phyloP scores from a whole-genome alignment of 2,329 filamentous ascomycete genomes.

The Pestalotiopsis sp. region DNA sequence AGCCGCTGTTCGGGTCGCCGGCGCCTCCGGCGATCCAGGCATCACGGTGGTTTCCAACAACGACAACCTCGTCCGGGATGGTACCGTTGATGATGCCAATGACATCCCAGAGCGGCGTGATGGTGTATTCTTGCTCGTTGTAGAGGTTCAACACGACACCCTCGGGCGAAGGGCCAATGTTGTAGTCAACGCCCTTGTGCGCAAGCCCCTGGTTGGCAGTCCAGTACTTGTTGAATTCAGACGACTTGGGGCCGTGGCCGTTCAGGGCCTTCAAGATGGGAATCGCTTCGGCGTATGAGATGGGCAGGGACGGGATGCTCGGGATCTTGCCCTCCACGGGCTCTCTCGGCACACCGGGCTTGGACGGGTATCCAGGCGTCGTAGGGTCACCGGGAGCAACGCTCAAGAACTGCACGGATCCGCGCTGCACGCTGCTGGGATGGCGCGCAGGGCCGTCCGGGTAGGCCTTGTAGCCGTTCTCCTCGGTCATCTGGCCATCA shows the following conservation, averaged over 20 bases:
- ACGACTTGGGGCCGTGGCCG: conserved; percentile 78
- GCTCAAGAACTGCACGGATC: conserved; percentile 82
- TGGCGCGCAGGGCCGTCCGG: conserved; percentile 86
- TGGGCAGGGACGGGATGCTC: conserved; percentile 85
- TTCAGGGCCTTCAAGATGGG: conserved; percentile 90
- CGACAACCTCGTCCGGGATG: conserved; percentile 80
- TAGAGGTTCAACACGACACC: conserved; percentile 70
- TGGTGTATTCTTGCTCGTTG: conserved; percentile 82
- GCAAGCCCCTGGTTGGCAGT: conserved; percentile 68
- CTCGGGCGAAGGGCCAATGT: conserved; percentile 80
- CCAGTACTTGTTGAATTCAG: conserved; percentile 76
- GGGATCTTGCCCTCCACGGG: conserved; percentile 73
- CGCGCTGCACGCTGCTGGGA: conserved; percentile 86
- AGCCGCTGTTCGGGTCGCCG: conserved; percentile 80
- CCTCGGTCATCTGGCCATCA: conserved; percentile 79
- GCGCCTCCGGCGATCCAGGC: conserved; percentile 87
- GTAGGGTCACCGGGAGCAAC: conserved; percentile 76
- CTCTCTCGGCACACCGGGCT: conserved; percentile 80
- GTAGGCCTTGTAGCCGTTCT: conserved; percentile 78
- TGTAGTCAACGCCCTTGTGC: conserved; percentile 84
- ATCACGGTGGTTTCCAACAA: conserved; percentile 91
- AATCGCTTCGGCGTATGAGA: conserved; percentile 85
- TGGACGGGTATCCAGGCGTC: conserved; percentile 91
- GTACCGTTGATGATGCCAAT: conserved; percentile 92
- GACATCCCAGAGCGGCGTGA: conserved; percentile 85